Evolutionary conservation across 768 basidiomycete species (phyloP).

Genomic region (Pleurotus salmoneostramineus): DNA sequence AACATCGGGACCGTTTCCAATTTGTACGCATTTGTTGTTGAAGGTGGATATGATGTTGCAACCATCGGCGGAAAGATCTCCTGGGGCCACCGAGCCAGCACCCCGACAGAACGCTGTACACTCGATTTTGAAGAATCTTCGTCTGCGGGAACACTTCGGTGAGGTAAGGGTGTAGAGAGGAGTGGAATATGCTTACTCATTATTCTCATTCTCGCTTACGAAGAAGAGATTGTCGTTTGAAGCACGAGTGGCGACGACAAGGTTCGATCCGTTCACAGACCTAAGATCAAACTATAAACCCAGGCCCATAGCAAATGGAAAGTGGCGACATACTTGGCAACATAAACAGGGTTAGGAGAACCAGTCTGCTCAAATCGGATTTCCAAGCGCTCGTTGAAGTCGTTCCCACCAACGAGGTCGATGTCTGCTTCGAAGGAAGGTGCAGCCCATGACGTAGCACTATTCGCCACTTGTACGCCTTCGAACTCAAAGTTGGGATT

Average conservation of each 20-base stretch:
- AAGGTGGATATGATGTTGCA: constrained; percentile 1
- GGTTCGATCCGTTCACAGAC: constrained; percentile 3
- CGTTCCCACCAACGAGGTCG: neutral
- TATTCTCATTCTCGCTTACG: neutral
- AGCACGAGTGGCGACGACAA: neutral
- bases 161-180: too few species aligned
- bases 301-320: neutral
- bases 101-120: neutral
- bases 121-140: neutral
- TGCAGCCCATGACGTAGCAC: neutral
- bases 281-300: neutral
- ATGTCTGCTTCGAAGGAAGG: neutral
- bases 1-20: neutral
- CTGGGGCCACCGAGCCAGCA: neutral
- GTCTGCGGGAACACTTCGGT: neutral
- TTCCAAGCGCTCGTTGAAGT: constrained; percentile 2
- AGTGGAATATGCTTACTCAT: neutral
- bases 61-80: neutral
- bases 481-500: constrained; percentile 5
- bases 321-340: neutral
- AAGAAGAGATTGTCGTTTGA: constrained; percentile 2
- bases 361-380: constrained; percentile 6
- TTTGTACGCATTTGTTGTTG: neutral
- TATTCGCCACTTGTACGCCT: constrained; percentile 2
- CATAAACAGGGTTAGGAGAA: neutral